These are phyloP conservation scores for Colletotrichum camelliae DNA, from an alignment of 2,329 filamentous ascomycete genomes.

Conservation along the genomic window DNA sequence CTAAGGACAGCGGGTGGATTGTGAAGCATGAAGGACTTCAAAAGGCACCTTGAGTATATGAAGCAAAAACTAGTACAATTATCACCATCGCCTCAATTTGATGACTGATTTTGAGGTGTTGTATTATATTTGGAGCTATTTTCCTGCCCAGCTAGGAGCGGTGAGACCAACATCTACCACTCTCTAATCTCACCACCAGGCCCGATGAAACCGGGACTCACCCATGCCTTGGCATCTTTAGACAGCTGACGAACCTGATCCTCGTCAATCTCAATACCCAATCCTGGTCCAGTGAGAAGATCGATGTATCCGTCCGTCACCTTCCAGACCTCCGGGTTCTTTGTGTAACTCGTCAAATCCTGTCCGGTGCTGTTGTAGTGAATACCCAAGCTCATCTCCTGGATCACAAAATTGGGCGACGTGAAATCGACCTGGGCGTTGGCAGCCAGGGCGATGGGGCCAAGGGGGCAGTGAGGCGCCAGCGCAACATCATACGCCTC, in stretches of 20 bases:
- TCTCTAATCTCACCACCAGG: constrained; percentile 71
- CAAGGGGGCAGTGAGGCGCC: constrained; percentile 76
- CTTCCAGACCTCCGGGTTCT: constrained; percentile 68
- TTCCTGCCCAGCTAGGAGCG: background rate
- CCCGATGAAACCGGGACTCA: constrained; percentile 69
- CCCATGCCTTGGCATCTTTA: constrained; percentile 66
- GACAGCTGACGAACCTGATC: constrained; percentile 66
- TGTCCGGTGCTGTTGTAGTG: constrained; percentile 76
- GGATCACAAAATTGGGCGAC: constrained; percentile 72
- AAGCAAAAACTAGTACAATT: too few relatives aligned
- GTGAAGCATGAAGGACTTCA: constrained; percentile 39
- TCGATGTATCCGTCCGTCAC: constrained; percentile 71
- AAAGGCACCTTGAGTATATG: constrained; percentile 25
- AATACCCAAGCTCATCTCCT: constrained; percentile 81
- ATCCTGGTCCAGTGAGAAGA: constrained; percentile 61
- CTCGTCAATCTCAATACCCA: constrained; percentile 77
- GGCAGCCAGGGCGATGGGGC: constrained; percentile 75
- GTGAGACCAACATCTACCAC: constrained; percentile 53
- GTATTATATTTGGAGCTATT: too few relatives aligned
- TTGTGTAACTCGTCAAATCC: constrained; percentile 71
- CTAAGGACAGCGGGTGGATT: constrained; percentile 36
- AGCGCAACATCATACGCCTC: constrained; percentile 77
- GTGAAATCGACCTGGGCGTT: constrained; percentile 69
- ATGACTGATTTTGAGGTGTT: accelerated
- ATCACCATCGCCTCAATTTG: accelerated